These are phyloP conservation scores for Herpetomonas tarakana DNA, from an alignment of 208 protist genomes.

Conservation along the genomic window DNA sequence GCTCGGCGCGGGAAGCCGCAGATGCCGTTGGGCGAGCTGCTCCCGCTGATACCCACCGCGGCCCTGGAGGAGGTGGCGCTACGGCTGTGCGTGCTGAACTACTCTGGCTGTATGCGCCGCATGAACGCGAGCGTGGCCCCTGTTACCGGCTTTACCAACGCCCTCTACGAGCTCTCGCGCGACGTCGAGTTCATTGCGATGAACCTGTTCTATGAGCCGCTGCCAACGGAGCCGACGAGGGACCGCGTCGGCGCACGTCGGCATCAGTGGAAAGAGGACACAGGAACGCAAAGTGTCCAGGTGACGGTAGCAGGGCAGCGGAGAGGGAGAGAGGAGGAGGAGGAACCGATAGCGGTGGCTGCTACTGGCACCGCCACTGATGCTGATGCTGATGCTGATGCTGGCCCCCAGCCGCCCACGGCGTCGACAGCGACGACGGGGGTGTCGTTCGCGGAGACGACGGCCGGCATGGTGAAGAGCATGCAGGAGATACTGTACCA, in stretches of 20 bases:
- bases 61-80: constrained; percentile 4
- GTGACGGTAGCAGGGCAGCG: too few species aligned
- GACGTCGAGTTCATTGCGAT: constrained; percentile 7
- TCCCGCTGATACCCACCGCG: not conserved
- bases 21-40: not conserved
- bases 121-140: not conserved
- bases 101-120: constrained; percentile 1
- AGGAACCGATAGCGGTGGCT: too few species aligned
- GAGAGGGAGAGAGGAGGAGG: too few species aligned
- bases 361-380: too few species aligned
- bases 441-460: constrained; percentile 4
- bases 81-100: not conserved
- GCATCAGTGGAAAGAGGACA: too few species aligned
- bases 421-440: not conserved
- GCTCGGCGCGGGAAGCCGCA: not conserved
- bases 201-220: constrained; percentile 2
- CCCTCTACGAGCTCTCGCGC: not conserved
- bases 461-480: constrained; percentile 13
- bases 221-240: not conserved
- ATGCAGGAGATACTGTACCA: constrained; percentile 31
- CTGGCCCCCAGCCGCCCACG: not conserved
- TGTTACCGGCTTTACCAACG: not conserved
- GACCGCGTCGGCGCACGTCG: not conserved
- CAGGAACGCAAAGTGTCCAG: too few species aligned
- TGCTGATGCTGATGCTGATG: not conserved